Conservation (phyloP, 2,329 filamentous ascomycete genomes). For the Alternaria postmessia region DNA sequence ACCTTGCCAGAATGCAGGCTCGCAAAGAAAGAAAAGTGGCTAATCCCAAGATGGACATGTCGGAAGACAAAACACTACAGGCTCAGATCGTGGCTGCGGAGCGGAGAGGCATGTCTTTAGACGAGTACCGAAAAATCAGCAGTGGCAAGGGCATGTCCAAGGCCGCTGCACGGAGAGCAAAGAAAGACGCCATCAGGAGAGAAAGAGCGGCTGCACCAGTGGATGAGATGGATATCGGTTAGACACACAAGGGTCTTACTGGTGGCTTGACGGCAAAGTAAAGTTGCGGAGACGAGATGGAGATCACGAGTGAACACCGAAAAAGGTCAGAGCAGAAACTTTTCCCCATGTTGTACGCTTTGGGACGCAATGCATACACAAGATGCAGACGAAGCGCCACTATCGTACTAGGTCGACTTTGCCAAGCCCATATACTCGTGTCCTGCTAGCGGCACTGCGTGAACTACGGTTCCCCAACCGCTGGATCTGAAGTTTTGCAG, state of each 20-base stretch:
- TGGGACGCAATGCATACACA: background rate
- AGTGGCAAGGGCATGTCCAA: constrained; percentile 9
- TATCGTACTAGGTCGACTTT: background rate
- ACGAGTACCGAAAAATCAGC: constrained; percentile 16
- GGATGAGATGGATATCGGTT: constrained; percentile 21
- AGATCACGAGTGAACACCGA: background rate
- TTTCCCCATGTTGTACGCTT: background rate
- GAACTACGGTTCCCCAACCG: constrained; percentile 1
- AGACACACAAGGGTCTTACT: background rate
- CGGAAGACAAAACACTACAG: constrained; percentile 16
- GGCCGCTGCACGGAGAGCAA: constrained; percentile 8
- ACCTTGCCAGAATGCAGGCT: constrained; percentile 29
- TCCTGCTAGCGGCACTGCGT: background rate
- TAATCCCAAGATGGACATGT: constrained; percentile 11
- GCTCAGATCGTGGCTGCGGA: constrained; percentile 25
- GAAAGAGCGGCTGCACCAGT: constrained; percentile 3
- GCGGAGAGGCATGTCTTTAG: constrained; percentile 24
- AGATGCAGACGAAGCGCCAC: background rate
- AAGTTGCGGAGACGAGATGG: background rate
- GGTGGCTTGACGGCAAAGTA: background rate
- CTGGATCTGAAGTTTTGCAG: background rate
- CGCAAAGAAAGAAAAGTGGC: constrained; percentile 16
- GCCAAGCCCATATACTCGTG: background rate
- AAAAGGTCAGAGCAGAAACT: background rate
- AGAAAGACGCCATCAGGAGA: constrained; percentile 9